Evolutionary conservation across 179 eudicot genomes (phyloP), one percentile per base, ranked within the genome.

Genomic region (Actinidia arguta): DNA sequence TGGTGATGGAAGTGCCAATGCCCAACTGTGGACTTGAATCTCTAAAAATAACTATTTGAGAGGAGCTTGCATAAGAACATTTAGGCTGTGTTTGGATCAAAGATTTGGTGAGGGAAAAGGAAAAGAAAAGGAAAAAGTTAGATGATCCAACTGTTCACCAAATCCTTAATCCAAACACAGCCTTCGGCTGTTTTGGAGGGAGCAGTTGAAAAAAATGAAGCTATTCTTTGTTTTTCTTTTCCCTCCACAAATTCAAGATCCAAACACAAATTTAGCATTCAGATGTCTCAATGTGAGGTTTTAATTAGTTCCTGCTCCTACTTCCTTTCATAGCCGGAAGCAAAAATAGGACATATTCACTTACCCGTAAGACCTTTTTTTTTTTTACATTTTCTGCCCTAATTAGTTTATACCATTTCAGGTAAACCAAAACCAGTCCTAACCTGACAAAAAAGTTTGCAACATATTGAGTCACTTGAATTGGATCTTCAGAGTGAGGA

Each of bases 401-500:
- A 66, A 50, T n/a, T 16, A 27, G 10, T 52, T 14, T 22, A 44
- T 59, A 67, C 46, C 31, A 12, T 18, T 12, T n/a, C 20, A 62
- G 11, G 56, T 36, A n/a, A n/a, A n/a, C n/a, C n/a, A 51, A 62
- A 83, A 83, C 58, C 54, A 52, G 42, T 75, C 77, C 54, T 47
- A 36, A 94, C 98, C 98, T 92, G 77, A 94, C 85, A 79, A 95
- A 89, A 81, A 82, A 92, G 75, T 93, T 95, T 24, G 97, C 98
- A 79, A 89, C 96, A 82, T 91, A 79, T 83, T 95, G 98, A 75
- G 97, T 95, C 83, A 95, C 98, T 86, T 91, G 94, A 86, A 95
- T 52, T 59, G 97, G 96, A 82, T 93, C 98, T 80, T 95, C 96
- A 25, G 98, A 90, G 88, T 95, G 98, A 52, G 98, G 98, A 86